Evolutionary conservation across 2,329 filamentous ascomycete genomes (phyloP), one percentile per base, ranked within the genome.

Genomic region (Xylariaceae sp.): DNA sequence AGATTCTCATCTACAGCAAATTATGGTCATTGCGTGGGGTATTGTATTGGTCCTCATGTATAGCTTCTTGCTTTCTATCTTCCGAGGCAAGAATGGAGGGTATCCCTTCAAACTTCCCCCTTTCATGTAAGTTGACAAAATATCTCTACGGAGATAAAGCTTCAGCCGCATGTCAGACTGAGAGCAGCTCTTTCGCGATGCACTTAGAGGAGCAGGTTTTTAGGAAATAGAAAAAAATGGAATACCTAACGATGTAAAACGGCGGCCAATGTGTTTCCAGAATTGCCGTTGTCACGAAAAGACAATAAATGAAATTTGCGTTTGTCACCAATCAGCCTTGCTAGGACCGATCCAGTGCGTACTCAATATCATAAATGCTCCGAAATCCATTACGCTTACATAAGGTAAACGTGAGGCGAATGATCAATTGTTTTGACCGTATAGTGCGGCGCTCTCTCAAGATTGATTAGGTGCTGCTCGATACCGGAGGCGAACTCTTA

Each of bases 61-160:
- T 81, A 96, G 93, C 79, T 95, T 96, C 78, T 81, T 99, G 62
- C 84, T 99, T 65, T 97, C 91, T 76, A 82, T 96, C 62, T 99
- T 99, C 84, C 87, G 93, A 68, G 81, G 90, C 68, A 99, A 99
- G 87, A 99, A 98, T 72, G 87, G 87, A 29, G 92, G 92, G 21
- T 99, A 99, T 76, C 93, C 93, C 14, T 97, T 98, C 78, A 92
- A 87, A 71, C 82, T 99, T 60, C 95, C 95, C 53, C 95, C 95
- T 9, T 98, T 99, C 75, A 81, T 87, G 77, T 87, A 75, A 74
- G 46, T 31, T 29, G 19, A 28, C 7, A 17, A 43, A 41, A 31
- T n/a, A 17, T 36, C 12, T 31, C 29, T 24, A 31, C 16, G 33
- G 29, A 48, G 19, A 36, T 33, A 23, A 26, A 23, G 24, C 33